Percentiles rank a stretch among this genome's conserved stretches.
Conservation (phyloP, 2,329 filamentous ascomycete species). For the Furcasterigmium sp. region DNA sequence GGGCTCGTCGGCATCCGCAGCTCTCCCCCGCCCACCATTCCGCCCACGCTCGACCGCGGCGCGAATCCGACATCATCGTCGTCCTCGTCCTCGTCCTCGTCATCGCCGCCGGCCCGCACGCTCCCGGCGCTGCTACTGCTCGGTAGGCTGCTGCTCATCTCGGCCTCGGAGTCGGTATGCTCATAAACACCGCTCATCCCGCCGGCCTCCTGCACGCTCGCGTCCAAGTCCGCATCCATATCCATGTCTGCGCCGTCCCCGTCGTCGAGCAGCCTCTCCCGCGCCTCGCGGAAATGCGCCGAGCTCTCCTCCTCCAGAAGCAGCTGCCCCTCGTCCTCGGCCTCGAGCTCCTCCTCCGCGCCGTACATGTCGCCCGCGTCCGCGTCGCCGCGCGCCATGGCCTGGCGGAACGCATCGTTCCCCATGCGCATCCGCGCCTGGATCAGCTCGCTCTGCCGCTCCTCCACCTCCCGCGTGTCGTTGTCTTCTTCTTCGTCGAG, state of each 20-base stretch:
- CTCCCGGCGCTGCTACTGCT: slow-evolving; percentile 14
- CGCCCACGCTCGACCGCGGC: slow-evolving; percentile 22
- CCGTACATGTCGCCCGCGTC: slow-evolving; percentile 46
- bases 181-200: slow-evolving; percentile 56
- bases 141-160: slow-evolving; percentile 46
- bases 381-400: slow-evolving; percentile 45
- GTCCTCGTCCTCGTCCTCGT: slow-evolving; percentile 17
- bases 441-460: slow-evolving; percentile 43
- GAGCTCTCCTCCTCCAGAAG: slow-evolving; percentile 58
- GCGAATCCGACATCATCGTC: slow-evolving; percentile 32
- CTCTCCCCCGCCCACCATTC: not conserved
- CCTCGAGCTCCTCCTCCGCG: slow-evolving; percentile 48
- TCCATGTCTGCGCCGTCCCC: slow-evolving; percentile 38
- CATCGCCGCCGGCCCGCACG: slow-evolving; percentile 13
- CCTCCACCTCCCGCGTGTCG: slow-evolving; percentile 30
- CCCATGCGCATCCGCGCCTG: slow-evolving; percentile 46
- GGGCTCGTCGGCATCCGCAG: slow-evolving; percentile 30
- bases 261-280: slow-evolving; percentile 9
- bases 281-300: slow-evolving; percentile 22
- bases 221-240: slow-evolving; percentile 67
- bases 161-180: slow-evolving; percentile 71
- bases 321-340: slow-evolving; percentile 52
- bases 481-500: slow-evolving; percentile 32
- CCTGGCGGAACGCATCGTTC: slow-evolving; percentile 58
- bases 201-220: slow-evolving; percentile 63